Base-by-base conservation (phyloP, 2,329 filamentous ascomycete species). In the Ophiostoma sp. region DNA sequence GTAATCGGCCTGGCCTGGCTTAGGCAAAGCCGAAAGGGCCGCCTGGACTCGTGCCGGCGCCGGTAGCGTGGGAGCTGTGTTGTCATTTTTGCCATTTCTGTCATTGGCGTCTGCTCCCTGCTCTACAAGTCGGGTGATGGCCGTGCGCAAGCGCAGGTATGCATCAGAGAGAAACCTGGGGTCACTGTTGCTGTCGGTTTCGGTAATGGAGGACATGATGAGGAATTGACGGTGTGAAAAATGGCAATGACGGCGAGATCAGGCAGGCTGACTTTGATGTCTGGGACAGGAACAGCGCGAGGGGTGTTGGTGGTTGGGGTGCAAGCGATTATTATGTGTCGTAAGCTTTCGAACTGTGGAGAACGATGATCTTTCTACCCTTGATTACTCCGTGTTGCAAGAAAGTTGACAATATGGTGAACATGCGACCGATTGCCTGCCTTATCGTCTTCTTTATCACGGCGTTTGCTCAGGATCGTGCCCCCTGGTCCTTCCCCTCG, bases 31-130 rank as follows among this genome's bases (percentile, higher is more conserved):
- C 6, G 82, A 77, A 19, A 84, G 79, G 45, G 85, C 84, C 33
- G 77, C 71, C 12, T 77, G 72, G 42, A 88, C 78, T 22, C 52
- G 52, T 3, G 50, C 63, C 3, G 74, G 74, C 25, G 79, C 22
- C 1, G 86, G 86, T 5, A 87, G 83, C 2, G 84, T 84, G 57
- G 91, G 91, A 0, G 79, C 59, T 8, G 19, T 8, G 19, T 33
- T 42, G 28, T 11, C 42, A 22, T 17, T 42, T 19, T 31, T 48
- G 50, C 22, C 22, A 28, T 55, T 12, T 11, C 28, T 48, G 11
- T 48, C 42, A 15, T 48, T 15, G 42, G 15, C 22, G 19, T 22
- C 36, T 12, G 42, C 45, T 11, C 25, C 59, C 15, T 48, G 57
- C 11, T 75, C 57, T 69, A 70, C 68, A 11, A 72, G 75, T 9